Evolutionary conservation across 306 rosid species (phyloP), one percentile per base, ranked within the genome.

Genomic region (Pterocarpus santalinus): DNA sequence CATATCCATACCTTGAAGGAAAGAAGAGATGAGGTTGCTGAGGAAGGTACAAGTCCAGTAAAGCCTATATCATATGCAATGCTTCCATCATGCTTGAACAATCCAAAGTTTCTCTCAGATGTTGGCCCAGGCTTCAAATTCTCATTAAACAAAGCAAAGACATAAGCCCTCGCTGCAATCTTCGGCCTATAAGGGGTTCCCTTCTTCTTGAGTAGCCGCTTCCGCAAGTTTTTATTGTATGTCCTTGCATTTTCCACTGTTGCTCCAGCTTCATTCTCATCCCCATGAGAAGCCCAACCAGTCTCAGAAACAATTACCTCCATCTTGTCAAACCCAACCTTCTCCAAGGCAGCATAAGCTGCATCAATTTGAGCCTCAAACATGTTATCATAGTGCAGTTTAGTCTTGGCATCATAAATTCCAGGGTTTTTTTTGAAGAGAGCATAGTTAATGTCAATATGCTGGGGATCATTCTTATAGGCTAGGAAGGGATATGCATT

Each of bases 401-500:
- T 92, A 7, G 97, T 93, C 80, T 95, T 95, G 3, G 94, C 78
- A 56, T 95, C 99, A 72, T 64, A 67, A 49, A 93, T 87, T 1
- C 99, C 99, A 0, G 88, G 84, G 44, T 82, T 96, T 36, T 83
- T 82, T 78, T 90, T 83, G 79, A 96, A 93, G 12, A 93, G 82
- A 0, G 98, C 98, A 71, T 96, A 96, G 89, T 89, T 84, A 0
- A 96, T 47, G 80, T 93, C 89, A 55, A 96, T 96, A 46, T 92
- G 98, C 61, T 90, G 78, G 2, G 99, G 94, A 32, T 96, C 95
- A 77, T 84, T 89, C 82, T 93, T 96, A 17, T 93, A 96, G 13
- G 99, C 99, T 39, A 96, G 51, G 58, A 96, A 96, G 14, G 99
- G 99, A 84, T 96, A 96, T 22, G 98, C 99, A 44, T 96, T 96